Evolutionary conservation across 805 yeast genomes (phyloP).

Genomic region (Ogataea nitratoaversa): DNA sequence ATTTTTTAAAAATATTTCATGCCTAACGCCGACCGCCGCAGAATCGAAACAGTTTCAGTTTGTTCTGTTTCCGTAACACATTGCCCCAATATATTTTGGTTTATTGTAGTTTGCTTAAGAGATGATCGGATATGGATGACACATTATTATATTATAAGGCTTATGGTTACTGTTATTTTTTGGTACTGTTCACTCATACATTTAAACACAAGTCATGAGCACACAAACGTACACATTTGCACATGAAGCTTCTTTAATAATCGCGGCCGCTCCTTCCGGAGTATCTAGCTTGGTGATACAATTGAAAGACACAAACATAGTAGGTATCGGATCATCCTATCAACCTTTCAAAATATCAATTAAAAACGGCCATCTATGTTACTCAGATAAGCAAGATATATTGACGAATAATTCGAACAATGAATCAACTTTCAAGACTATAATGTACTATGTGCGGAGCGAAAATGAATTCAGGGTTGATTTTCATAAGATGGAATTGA

Average conservation of each 20-base stretch:
- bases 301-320: slow-evolving; percentile 7
- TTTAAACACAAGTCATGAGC: slow-evolving; percentile 5
- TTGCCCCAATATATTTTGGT: too few relatives aligned
- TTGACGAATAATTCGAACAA: not conserved
- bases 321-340: slow-evolving; percentile 14
- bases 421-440: slow-evolving; percentile 3
- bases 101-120: too few relatives aligned
- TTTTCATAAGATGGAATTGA: slow-evolving; percentile 11
- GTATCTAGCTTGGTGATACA: slow-evolving; percentile 9
- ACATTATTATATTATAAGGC: not conserved
- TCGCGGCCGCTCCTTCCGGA: slow-evolving; percentile 12
- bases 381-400: slow-evolving; percentile 9
- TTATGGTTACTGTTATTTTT: not conserved
- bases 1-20: too few relatives aligned
- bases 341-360: slow-evolving; percentile 4
- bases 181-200: not conserved
- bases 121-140: too few relatives aligned
- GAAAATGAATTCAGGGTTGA: slow-evolving; percentile 14
- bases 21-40: too few relatives aligned
- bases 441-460: slow-evolving; percentile 11
- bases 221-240: slow-evolving; percentile 11
- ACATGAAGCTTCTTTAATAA: slow-evolving; percentile 9
- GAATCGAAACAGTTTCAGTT: too few relatives aligned
- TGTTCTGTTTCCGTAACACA: too few relatives aligned
- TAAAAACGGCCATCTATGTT: slow-evolving; percentile 10